Base-by-base conservation (phyloP, 331 rosid genomes). In the Ulmus americana region DNA sequence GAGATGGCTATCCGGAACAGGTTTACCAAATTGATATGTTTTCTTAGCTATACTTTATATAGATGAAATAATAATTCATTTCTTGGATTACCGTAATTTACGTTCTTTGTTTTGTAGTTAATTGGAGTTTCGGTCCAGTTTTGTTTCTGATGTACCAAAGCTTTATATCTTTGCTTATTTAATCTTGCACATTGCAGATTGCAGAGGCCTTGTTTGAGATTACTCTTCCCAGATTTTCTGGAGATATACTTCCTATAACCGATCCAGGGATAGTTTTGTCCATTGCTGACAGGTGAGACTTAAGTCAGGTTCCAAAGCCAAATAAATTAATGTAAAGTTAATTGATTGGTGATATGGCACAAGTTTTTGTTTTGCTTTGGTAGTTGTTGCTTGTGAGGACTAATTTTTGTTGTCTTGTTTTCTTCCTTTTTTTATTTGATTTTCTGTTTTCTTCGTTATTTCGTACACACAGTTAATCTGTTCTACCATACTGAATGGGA, bases 221-320 rank as follows among this genome's bases (percentile, higher is more conserved):
- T 61, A 92, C 86, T 0, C 94, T 92, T 74, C 97, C 97, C 38
- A 92, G 95, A 74, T 92, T 81, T 83, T 92, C 97, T 61, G 97
- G 97, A 67, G 97, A 92, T 74, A 62, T 60, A 3, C 90, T 88
- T 75, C 97, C 94, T 3, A 63, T 79, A 64, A 92, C 82, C 28
- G 94, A 86, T 71, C 85, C 86, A 10, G 96, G 97, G 46, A 79
- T 83, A 64, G 91, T 85, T 71, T 74, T 92, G 78, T 86, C 96
- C 28, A 70, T 88, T 65, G 86, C 94, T 59, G 95, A 92, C 82
- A 85, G 97, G 97, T 92, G 64, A 75, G 55, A 65, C 50, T 67
- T 35, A 42, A 69, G 45, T 57, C 57, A 70, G 47, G 67, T 63
- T 73, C 63, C 58, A 71, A 20, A 20, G 18, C 65, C 50, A 44